Percentiles rank a stretch among this genome's conserved stretches.
Conservation (phyloP, 1,284 basidiomycete genomes). For the Kalmanozyma brasiliensis region DNA sequence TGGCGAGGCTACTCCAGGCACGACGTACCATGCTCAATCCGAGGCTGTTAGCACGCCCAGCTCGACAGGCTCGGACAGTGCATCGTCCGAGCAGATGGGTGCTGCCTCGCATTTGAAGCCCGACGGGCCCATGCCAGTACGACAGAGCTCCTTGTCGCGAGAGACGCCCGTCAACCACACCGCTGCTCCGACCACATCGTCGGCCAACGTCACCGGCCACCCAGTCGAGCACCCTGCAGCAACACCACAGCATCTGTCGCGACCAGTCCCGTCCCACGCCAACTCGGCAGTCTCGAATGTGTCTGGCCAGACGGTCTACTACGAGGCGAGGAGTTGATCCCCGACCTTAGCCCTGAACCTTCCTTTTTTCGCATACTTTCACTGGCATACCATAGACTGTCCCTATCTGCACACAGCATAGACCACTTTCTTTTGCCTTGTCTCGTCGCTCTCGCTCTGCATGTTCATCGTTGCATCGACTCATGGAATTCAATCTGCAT, state of each 20-base stretch:
- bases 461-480: too few species aligned
- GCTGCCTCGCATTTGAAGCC: neutral
- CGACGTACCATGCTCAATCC: neutral
- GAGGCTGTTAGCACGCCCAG: slow-evolving; percentile 10
- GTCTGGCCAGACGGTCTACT: slow-evolving; percentile 38
- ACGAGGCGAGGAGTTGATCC: slow-evolving; percentile 29
- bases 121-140: slow-evolving; percentile 1
- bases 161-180: neutral
- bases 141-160: slow-evolving; percentile 12
- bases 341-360: neutral
- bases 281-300: slow-evolving; percentile 26
- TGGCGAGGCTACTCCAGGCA: neutral
- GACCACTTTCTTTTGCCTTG: too few species aligned
- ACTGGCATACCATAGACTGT: neutral
- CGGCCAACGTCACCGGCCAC: too few species aligned
- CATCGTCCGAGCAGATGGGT: slow-evolving; percentile 19
- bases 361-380: slow-evolving; percentile 1
- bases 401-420: neutral
- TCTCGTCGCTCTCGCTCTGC: neutral
- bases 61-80: slow-evolving; percentile 6
- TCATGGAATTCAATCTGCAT: too few species aligned
- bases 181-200: neutral
- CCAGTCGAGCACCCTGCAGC: slow-evolving; percentile 11
- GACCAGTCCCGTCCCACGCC: slow-evolving; percentile 20
- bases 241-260: slow-evolving; percentile 2